phyloP scores from a whole-genome alignment of 2,329 filamentous ascomycete genomes.

The Calonectria pteridis region DNA sequence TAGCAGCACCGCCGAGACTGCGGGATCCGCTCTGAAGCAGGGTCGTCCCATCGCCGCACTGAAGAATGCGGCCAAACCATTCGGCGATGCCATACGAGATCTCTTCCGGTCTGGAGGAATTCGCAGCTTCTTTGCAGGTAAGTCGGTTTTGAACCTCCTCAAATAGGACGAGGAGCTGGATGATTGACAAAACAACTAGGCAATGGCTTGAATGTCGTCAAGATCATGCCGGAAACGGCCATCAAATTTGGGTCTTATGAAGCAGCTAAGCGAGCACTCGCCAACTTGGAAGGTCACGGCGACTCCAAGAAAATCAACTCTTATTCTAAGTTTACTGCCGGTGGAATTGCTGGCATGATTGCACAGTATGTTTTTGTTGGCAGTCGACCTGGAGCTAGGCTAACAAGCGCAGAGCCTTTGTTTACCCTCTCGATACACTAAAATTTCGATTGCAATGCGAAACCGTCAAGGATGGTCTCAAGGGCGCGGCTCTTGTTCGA shows the following conservation, averaged over 20 bases:
- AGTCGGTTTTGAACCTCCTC: conserved; percentile 44
- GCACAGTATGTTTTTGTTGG: conserved; percentile 76
- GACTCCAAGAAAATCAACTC: conserved; percentile 84
- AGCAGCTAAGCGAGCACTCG: conserved; percentile 89
- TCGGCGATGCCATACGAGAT: conserved; percentile 79
- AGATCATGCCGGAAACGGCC: conserved; percentile 98
- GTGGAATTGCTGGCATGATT: conserved; percentile 92
- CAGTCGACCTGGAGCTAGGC: neutral
- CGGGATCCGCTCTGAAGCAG: conserved; percentile 75
- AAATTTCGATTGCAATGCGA: conserved; percentile 93
- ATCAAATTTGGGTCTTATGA: conserved; percentile 99
- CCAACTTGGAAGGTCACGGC: conserved; percentile 87
- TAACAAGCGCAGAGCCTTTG: conserved; percentile 73
- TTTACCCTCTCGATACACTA: conserved; percentile 92
- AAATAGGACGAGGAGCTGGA: neutral
- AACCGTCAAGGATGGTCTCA: conserved; percentile 86
- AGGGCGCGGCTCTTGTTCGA: conserved; percentile 84
- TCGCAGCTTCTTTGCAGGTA: conserved; percentile 92
- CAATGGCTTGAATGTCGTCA: conserved; percentile 95
- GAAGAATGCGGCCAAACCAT: conserved; percentile 75
- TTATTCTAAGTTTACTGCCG: conserved; percentile 90
- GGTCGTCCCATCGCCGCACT: conserved; percentile 75
- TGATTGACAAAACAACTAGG: conserved; percentile 64
- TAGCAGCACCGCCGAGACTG: conserved; percentile 61
- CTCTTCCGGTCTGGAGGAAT: conserved; percentile 89